These are phyloP conservation scores for Hermanozyma aechmeae DNA, from an alignment of 805 yeast genomes.

Conservation along the genomic window DNA sequence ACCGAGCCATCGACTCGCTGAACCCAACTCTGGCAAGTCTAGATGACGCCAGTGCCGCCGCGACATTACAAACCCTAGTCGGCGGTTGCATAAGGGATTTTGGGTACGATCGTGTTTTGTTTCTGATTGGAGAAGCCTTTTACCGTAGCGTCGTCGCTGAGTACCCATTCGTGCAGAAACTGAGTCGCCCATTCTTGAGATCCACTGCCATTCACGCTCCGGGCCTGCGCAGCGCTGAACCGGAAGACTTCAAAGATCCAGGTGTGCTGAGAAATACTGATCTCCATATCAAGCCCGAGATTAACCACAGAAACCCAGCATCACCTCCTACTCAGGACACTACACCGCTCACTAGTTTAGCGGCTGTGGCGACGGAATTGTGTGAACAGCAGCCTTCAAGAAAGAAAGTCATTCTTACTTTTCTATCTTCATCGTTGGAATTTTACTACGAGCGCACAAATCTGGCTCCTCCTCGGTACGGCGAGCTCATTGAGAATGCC, in stretches of 20 bases:
- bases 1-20: slow-evolving; percentile 38
- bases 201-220: not conserved
- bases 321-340: too few species aligned
- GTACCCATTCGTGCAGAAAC: slow-evolving; percentile 53
- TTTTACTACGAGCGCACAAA: slow-evolving; percentile 57
- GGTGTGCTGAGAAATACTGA: too few species aligned
- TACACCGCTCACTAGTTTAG: not conserved
- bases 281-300: too few species aligned
- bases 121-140: slow-evolving; percentile 59
- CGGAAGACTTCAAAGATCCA: too few species aligned
- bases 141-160: slow-evolving; percentile 52
- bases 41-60: slow-evolving; percentile 43
- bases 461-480: slow-evolving; percentile 71
- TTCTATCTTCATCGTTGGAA: slow-evolving; percentile 45
- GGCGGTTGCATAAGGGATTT: slow-evolving; percentile 73
- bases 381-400: slow-evolving; percentile 6
- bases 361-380: not conserved
- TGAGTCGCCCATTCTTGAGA: slow-evolving; percentile 17
- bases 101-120: slow-evolving; percentile 65
- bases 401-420: slow-evolving; percentile 35
- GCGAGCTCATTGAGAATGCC: slow-evolving; percentile 74
- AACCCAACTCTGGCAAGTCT: slow-evolving; percentile 22
- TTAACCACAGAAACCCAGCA: too few species aligned
- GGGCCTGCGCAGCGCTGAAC: not conserved
- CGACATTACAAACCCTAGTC: slow-evolving; percentile 46